Base-by-base conservation (phyloP, 2,329 filamentous ascomycete species). In the Cercospora sesami region DNA sequence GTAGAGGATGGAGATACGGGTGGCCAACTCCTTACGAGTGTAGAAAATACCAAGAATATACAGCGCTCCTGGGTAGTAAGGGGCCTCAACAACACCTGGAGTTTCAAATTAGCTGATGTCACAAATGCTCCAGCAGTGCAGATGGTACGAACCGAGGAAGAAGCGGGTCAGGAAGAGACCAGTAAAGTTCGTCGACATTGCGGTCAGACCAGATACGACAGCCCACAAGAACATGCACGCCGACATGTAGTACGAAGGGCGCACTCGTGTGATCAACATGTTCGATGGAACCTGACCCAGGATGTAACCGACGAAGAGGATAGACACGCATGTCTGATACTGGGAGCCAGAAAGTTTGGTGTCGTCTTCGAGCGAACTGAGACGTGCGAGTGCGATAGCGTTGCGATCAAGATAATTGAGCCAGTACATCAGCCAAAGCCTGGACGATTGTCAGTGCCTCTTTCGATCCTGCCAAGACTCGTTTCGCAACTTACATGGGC, bases 1-100 rank as follows among this genome's bases (percentile, higher is more conserved):
- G 83, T 80, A 92, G 1, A 93, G 83, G 73, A 91, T 92, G 1
- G 89, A 89, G 3, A 92, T 88, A 2, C 91, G 86, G 42, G 92
- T 80, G 4, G 89, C 90, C 1, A 92, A 84, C 78, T 93, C 90
- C 48, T 85, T 84, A 74, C 90, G 90, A 51, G 87, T 90, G 80
- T 93, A 93, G 81, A 92, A 93, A 71, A 92, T 85, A 0, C 90
- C 92, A n/a, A 93, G 83, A 31, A 83, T 68, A 73, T 91, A 91
- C 9, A 72, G 55, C 73, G 80, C 67, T 82, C 79, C n/a, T 74
- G 70, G 68, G 36, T 73, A 68, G 62, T 72, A 73, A 28, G 68
- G 66, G 31, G 67, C 69, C 26, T 72, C 71, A 5, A 72, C 67
- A 23, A 71, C 55, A 16, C 69, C 55, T 59, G 7, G 1, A 5